Conservation (phyloP, 2,329 filamentous ascomycete species). For the Didymella sp. region DNA sequence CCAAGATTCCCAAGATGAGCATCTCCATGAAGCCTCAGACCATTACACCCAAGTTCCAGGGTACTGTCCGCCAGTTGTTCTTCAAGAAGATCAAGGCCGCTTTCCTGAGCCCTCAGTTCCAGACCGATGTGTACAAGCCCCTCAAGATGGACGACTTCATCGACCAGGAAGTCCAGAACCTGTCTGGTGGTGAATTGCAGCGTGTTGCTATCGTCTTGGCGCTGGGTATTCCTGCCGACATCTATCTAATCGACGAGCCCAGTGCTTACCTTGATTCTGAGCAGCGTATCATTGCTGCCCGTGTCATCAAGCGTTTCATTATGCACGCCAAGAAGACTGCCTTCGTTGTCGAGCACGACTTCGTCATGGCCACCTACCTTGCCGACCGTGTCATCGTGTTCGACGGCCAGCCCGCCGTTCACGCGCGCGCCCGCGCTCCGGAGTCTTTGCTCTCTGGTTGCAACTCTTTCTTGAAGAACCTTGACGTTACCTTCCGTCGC, state of each 20-base stretch:
- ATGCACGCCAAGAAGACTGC: slow-evolving; percentile 99
- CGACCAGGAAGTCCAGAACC: slow-evolving; percentile 98
- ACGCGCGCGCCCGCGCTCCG: slow-evolving; percentile 86
- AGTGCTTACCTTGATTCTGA: slow-evolving; percentile 89
- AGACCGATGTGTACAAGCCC: slow-evolving; percentile 99
- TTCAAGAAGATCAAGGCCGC: slow-evolving; percentile 99
- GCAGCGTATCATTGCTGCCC: slow-evolving; percentile 95
- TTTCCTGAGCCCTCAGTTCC: slow-evolving; percentile 96
- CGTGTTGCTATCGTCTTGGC: slow-evolving; percentile 97
- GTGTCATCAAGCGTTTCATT: slow-evolving; percentile 99
- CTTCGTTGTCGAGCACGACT: slow-evolving; percentile 99
- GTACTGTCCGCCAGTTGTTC: slow-evolving; percentile 96
- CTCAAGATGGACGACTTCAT: slow-evolving; percentile 99
- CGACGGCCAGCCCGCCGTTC: slow-evolving; percentile 87
- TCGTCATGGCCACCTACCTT: slow-evolving; percentile 89
- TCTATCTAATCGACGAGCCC: slow-evolving; percentile 98
- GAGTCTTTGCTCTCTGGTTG: slow-evolving; percentile 94
- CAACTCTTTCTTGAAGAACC: slow-evolving; percentile 94
- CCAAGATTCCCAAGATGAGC: slow-evolving; percentile 87
- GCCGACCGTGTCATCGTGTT: slow-evolving; percentile 98
- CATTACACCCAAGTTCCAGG: slow-evolving; percentile 97
- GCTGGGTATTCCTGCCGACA: slow-evolving; percentile 94
- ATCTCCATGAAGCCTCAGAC: slow-evolving; percentile 99
- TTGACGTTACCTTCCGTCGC: slow-evolving; percentile 98
- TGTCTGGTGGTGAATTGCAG: slow-evolving; percentile 99